Conservation (phyloP, 2,329 filamentous ascomycete species). For the Scleromitrula shiraiana region DNA sequence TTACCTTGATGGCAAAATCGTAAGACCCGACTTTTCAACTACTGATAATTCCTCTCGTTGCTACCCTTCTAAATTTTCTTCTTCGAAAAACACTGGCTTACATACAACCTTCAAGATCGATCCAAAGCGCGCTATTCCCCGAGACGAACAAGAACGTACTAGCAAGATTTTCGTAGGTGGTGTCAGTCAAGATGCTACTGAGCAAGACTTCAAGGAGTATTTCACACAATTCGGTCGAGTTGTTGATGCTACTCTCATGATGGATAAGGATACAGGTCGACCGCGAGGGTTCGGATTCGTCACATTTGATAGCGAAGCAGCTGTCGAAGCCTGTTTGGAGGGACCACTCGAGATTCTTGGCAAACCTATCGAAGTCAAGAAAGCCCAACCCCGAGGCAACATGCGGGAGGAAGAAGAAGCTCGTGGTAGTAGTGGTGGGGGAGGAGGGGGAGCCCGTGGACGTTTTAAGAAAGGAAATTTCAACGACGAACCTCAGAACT, state of each 20-base stretch:
- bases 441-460: too few species aligned
- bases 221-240: conserved; percentile 96
- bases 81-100: conserved; percentile 24
- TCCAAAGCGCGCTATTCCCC: conserved; percentile 91
- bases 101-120: conserved; percentile 56
- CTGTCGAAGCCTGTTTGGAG: conserved; percentile 84
- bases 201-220: conserved; percentile 92
- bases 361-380: conserved; percentile 97
- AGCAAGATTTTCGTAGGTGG: conserved; percentile 98
- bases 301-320: conserved; percentile 92
- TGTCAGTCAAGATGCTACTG: conserved; percentile 93
- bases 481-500: conserved; percentile 37
- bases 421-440: conserved; percentile 43
- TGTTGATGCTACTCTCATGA: conserved; percentile 97
- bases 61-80: conserved; percentile 17
- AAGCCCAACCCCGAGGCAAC: conserved; percentile 91
- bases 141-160: conserved; percentile 96
- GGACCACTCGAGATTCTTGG: conserved; percentile 84
- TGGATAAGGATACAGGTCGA: conserved; percentile 98
- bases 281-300: conserved; percentile 96
- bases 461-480: conserved; percentile 45
- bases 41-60: conserved; percentile 11
- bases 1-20: conserved; percentile 95
- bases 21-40: conserved; percentile 42
- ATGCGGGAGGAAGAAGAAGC: conserved; percentile 82